Evolutionary conservation across 176 grass and related monocot genomes (phyloP).

Genomic region (Paspalum vaginatum): DNA sequence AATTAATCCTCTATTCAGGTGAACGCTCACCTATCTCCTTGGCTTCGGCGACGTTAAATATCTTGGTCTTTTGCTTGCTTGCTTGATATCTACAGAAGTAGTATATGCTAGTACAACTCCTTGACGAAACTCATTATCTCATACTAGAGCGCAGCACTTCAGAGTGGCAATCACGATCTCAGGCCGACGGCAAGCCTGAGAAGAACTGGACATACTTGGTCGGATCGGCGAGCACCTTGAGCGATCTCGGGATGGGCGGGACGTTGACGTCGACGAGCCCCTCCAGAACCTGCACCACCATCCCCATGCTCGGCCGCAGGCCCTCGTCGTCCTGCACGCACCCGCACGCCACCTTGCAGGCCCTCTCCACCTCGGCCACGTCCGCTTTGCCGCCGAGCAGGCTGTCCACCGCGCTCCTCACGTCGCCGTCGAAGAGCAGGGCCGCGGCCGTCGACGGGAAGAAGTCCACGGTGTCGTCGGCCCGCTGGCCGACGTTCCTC

Average conservation of each 20-base stretch:
- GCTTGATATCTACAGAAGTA: too few relatives aligned
- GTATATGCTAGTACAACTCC: too few relatives aligned
- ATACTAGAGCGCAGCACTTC: too few relatives aligned
- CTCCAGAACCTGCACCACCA: constrained; percentile 49
- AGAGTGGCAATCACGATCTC: too few relatives aligned
- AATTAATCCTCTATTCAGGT: too few relatives aligned
- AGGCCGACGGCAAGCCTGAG: constrained; percentile 38
- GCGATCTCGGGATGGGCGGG: constrained; percentile 49
- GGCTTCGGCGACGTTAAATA: too few relatives aligned
- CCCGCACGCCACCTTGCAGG: constrained; percentile 58
- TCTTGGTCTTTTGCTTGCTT: too few relatives aligned
- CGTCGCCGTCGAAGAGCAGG: constrained; percentile 27
- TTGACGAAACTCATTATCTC: too few relatives aligned
- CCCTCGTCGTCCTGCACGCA: constrained; percentile 55
- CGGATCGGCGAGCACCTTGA: constrained; percentile 49
- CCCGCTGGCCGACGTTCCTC: constrained; percentile 41
- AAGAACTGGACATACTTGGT: constrained; percentile 46
- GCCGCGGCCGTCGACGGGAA: constrained; percentile 42
- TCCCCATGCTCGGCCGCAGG: constrained; percentile 38
- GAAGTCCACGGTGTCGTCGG: constrained; percentile 31
- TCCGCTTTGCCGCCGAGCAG: constrained; percentile 13
- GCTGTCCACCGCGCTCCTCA: constrained; percentile 36
- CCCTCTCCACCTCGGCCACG: constrained; percentile 48
- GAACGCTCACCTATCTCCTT: too few relatives aligned
- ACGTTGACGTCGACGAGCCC: constrained; percentile 44